Evolutionary conservation across 306 rosid genomes (phyloP).

Genomic region (Cucumis melo): DNA sequence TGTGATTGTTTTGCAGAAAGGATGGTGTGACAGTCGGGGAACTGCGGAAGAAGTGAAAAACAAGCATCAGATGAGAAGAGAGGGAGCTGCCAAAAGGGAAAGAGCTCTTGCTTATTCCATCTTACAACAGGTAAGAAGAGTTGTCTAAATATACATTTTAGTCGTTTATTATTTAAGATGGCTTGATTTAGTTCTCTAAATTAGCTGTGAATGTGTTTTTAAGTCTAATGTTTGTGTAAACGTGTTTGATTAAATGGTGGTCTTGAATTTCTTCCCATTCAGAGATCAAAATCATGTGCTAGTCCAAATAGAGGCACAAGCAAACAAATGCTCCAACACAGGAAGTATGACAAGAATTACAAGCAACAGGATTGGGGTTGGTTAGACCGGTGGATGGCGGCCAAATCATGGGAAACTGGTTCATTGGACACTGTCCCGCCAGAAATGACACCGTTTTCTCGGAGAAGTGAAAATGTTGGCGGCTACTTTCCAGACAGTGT

Average conservation of each 20-base stretch:
- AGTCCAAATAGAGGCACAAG: conserved; percentile 42
- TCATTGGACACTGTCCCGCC: conserved; percentile 34
- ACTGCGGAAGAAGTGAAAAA: conserved; percentile 45
- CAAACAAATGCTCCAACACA: conserved; percentile 26
- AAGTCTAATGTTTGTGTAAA: background rate
- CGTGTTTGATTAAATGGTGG: background rate
- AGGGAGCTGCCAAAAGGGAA: conserved; percentile 59
- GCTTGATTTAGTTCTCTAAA: background rate
- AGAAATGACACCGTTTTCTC: conserved; percentile 26
- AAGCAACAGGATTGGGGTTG: conserved; percentile 30
- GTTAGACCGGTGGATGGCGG: conserved; percentile 65
- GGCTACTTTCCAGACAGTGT: conserved; percentile 23
- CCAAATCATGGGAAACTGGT: conserved; percentile 65
- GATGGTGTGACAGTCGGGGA: conserved; percentile 74
- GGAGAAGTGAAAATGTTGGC: conserved; percentile 27
- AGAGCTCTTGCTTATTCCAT: conserved; percentile 50
- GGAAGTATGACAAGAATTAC: conserved; percentile 20
- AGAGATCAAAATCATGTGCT: conserved; percentile 35
- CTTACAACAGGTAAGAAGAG: conserved; percentile 41
- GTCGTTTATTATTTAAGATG: background rate
- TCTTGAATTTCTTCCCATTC: conserved; percentile 15
- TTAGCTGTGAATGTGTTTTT: background rate
- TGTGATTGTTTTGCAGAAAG: conserved; percentile 26
- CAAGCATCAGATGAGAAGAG: conserved; percentile 58
- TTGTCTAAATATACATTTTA: background rate